phyloP scores from a whole-genome alignment of 1,139 yeast species.

The Suhomyces taliae region DNA sequence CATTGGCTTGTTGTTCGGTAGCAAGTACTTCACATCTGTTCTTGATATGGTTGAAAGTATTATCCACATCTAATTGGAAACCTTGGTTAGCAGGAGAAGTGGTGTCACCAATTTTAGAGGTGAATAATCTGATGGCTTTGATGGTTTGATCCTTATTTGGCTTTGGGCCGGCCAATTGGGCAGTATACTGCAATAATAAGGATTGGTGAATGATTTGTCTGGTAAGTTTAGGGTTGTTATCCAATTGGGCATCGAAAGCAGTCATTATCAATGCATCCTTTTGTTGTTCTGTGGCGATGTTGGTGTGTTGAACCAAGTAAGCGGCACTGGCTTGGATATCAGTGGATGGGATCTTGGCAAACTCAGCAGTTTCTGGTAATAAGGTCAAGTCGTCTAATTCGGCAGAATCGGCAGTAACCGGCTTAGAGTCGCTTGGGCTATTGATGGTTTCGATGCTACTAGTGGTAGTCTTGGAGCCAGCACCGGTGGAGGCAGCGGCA shows the following conservation, averaged over 20 bases:
- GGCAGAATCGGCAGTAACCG: constrained; percentile 22
- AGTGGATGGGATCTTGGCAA: constrained; percentile 55
- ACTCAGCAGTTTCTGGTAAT: constrained; percentile 61
- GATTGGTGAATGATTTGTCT: constrained; percentile 76
- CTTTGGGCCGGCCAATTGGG: constrained; percentile 54
- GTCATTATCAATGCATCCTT: constrained; percentile 92
- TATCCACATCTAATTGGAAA: constrained; percentile 70
- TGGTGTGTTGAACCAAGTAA: constrained; percentile 59
- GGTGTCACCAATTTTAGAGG: constrained; percentile 57
- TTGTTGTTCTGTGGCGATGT: constrained; percentile 76
- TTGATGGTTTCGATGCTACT: constrained; percentile 35
- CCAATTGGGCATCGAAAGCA: constrained; percentile 82
- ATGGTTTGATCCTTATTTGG: constrained; percentile 36
- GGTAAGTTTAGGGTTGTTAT: constrained; percentile 52
- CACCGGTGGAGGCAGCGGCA: constrained; percentile 1
- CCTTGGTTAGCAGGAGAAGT: constrained; percentile 63
- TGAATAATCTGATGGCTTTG: constrained; percentile 67
- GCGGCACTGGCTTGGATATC: constrained; percentile 51
- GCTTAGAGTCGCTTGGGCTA: constrained; percentile 12
- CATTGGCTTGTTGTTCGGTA: constrained; percentile 39
- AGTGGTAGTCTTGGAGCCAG: constrained; percentile 9
- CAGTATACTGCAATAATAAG: constrained; percentile 72
- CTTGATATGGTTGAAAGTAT: constrained; percentile 70
- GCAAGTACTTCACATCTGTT: constrained; percentile 69
- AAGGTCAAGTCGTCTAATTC: constrained; percentile 37